Evolutionary conservation across 768 basidiomycete species (phyloP).

Genomic region (Clathrus columnatus): DNA sequence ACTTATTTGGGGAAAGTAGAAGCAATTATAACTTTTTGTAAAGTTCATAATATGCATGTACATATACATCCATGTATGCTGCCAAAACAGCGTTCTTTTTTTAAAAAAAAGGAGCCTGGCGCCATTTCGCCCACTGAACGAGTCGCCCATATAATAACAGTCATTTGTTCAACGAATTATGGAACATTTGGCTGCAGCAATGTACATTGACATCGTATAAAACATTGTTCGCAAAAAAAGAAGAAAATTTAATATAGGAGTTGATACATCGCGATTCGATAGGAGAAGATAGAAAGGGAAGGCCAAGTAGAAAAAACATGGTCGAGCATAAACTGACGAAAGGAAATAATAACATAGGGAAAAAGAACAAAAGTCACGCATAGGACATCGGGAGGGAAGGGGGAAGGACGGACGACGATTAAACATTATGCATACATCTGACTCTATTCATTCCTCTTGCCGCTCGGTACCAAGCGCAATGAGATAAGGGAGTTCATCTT

Average conservation of each 20-base stretch:
- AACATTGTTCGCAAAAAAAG: background rate
- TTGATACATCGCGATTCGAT: background rate
- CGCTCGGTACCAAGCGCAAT: constrained; percentile 29
- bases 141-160: too few species aligned
- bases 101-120: too few species aligned
- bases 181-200: too few species aligned
- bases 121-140: too few species aligned
- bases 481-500: constrained; percentile 47
- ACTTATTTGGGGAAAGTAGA: too few species aligned
- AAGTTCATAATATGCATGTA: too few species aligned
- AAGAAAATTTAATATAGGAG: background rate
- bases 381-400: background rate
- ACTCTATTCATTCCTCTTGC: background rate
- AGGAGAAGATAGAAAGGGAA: background rate
- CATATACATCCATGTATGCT: too few species aligned
- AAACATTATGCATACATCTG: background rate
- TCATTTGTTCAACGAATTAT: too few species aligned
- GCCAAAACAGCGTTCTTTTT: too few species aligned
- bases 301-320: background rate
- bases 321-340: background rate
- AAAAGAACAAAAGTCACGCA: too few species aligned
- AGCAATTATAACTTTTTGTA: too few species aligned
- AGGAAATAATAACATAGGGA: background rate
- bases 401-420: background rate
- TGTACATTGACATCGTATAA: background rate